Evolutionary conservation across 305 asterid genomes (phyloP), one percentile per base, ranked within the genome.

Genomic region (Solanum hybrid): DNA sequence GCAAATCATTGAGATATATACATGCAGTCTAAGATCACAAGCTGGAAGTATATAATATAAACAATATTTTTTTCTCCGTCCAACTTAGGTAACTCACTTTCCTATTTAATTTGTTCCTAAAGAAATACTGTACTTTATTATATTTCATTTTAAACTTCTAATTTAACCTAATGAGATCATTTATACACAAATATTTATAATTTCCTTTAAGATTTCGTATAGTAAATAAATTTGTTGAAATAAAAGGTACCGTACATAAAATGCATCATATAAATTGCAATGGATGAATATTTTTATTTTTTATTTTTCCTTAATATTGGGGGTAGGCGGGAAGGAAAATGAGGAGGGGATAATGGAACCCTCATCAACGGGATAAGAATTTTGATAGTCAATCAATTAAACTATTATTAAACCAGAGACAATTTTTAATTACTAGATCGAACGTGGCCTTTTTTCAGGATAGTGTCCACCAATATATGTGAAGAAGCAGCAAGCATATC

Each of bases 381-480:
- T 66, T 24, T 0, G 1, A 66, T 24, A 66, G 14, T 66, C 75
- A 66, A 66, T 66, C 13, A 9, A 10, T 1, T n/a, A 0, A 66
- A 10, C 0, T 66, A 60, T 60, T 20, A 60, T 20, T 60, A 60
- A 60, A n/a, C 0, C 0, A 1, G 6, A 24, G 0, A 10, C 16
- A 5, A 2, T 8, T 8, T 66, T 66, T 66, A 66, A 1, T 69
- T 69, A 69, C 16, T 17, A 0, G 17, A 42, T 79, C 93, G 91
- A 4, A 82, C 91, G 22, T 92, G 89, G 51, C 94, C 92, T 29
- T 31, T 73, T 13, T 81, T 71, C 73, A 76, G 84, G 77, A 92
- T 89, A 90, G 76, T 66, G 16, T 82, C 34, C 91, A 87, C 93
- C 94, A 91, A 36, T 84, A 90, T 22, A 89, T 72, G 79, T 92